Conservation (phyloP, 805 yeast species). For the Suhomyces canberraensis region DNA sequence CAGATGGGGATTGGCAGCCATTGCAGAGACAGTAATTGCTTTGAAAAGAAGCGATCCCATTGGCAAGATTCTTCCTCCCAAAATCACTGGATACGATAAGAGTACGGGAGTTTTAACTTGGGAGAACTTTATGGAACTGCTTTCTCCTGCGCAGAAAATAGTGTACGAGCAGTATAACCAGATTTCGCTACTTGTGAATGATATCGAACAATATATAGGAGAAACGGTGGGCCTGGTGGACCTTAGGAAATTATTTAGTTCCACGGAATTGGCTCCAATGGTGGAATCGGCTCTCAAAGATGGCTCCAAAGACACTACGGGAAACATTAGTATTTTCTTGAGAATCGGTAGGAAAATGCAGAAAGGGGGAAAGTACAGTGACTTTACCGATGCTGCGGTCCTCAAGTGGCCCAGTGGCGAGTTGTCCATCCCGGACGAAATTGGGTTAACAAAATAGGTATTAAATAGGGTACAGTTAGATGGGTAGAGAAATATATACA, state of each 20-base stretch:
- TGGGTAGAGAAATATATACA: too few species aligned
- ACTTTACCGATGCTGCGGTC: conserved; percentile 62
- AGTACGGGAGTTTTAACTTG: conserved; percentile 36
- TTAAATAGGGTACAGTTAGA: too few species aligned
- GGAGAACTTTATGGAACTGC: conserved; percentile 16
- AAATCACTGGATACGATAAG: conserved; percentile 30
- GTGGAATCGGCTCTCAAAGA: conserved; percentile 28
- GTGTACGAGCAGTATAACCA: conserved; percentile 39
- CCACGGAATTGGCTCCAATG: conserved; percentile 19
- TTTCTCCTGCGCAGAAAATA: conserved; percentile 12
- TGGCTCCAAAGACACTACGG: conserved; percentile 21
- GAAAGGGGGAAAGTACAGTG: conserved; percentile 43
- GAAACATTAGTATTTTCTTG: conserved; percentile 44
- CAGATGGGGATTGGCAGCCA: conserved; percentile 91
- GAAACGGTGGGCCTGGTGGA: conserved; percentile 38
- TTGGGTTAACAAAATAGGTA: too few species aligned
- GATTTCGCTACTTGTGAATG: conserved; percentile 70
- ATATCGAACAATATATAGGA: conserved; percentile 72
- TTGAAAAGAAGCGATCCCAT: conserved; percentile 74
- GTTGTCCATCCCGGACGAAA: conserved; percentile 43
- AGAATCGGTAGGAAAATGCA: conserved; percentile 54
- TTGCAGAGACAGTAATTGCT: conserved; percentile 71
- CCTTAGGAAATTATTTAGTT: conserved; percentile 17
- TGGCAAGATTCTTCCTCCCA: conserved; percentile 52
- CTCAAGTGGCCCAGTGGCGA: conserved; percentile 59